phyloP scores from a whole-genome alignment of 2,329 filamentous ascomycete species.

The Chaetomiaceae sp. region DNA sequence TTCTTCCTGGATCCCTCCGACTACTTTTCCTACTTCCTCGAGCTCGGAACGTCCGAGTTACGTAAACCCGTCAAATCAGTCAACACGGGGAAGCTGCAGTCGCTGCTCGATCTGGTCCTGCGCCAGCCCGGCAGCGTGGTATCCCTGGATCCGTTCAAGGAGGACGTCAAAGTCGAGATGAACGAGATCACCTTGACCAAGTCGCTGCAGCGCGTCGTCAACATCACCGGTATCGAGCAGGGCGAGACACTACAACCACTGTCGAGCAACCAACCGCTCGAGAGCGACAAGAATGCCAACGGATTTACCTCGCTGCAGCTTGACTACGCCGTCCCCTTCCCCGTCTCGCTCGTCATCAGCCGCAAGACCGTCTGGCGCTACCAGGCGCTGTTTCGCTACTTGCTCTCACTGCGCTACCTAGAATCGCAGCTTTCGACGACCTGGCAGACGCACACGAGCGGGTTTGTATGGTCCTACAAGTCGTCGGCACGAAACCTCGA shows the following conservation, averaged over 20 bases:
- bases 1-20: conserved; percentile 98
- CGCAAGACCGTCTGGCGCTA: conserved; percentile 96
- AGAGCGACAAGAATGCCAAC: conserved; percentile 78
- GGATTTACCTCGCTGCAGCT: conserved; percentile 92
- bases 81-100: conserved; percentile 91
- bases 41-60: conserved; percentile 82
- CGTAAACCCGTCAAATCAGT: conserved; percentile 84
- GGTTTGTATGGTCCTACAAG: conserved; percentile 75
- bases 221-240: conserved; percentile 91
- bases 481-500: conserved; percentile 69
- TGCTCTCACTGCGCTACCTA: conserved; percentile 82
- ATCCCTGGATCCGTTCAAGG: conserved; percentile 92
- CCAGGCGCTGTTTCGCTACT: conserved; percentile 90
- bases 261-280: conserved; percentile 55
- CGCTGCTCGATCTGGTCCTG: conserved; percentile 87
- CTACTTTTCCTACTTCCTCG: conserved; percentile 97
- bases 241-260: conserved; percentile 76
- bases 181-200: conserved; percentile 91
- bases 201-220: conserved; percentile 92
- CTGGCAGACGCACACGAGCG: conserved; percentile 86
- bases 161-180: conserved; percentile 97
- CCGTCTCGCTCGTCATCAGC: conserved; percentile 89
- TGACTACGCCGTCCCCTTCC: conserved; percentile 92
- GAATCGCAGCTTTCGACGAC: conserved; percentile 81
- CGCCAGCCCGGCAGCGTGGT: conserved; percentile 95